Base-by-base conservation (phyloP, 2,329 filamentous ascomycete genomes). In the Camillea tinctor region DNA sequence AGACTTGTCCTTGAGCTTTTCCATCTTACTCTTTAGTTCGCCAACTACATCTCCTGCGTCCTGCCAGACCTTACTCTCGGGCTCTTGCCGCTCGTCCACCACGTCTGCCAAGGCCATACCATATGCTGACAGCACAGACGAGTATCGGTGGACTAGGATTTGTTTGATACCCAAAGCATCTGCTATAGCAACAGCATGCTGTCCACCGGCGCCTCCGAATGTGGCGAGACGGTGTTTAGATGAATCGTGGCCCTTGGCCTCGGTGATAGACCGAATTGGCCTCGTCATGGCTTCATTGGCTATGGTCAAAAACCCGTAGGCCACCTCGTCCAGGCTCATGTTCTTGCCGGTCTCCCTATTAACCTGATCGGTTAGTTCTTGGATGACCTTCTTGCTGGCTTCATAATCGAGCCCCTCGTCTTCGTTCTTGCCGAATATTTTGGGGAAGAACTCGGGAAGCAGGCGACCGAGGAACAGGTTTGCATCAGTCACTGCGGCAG, bases 51-150 rank as follows among this genome's bases (percentile, higher is more conserved):
- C 80, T 36, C 81, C 81, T 13, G 81, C 73, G 19, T 88, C 85
- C 15, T 81, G 80, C 85, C 86, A 88, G 5, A 88, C 78, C 17
- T 80, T 79, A 2, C 87, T 87, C 44, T 88, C 84, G 4, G 91
- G 90, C 71, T 93, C 91, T 71, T 97, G 93, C 26, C 89, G 84
- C 76, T 97, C 93, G 65, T 97, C 92, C 0, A 97, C 93, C 0
- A 97, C 93, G 70, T 97, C 93, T 11, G 93, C 93, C 4, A 97
- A 78, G 0, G 93, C 92, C 91, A 97, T 96, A 8, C 93, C 93
- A 66, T 96, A 96, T 0, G 93, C 93, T 0, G 92, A 96, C 0
- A 97, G 81, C 0, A 97, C 91, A 0, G 92, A 96, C 0, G 92
- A 96, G 73, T 96, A 96, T 56, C 90, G 81, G 73, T 96, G 93